Evolutionary conservation across 2,329 filamentous ascomycete species (phyloP), one percentile per base, ranked within the genome.

Genomic region (Phaeophleospora eucalypticola): DNA sequence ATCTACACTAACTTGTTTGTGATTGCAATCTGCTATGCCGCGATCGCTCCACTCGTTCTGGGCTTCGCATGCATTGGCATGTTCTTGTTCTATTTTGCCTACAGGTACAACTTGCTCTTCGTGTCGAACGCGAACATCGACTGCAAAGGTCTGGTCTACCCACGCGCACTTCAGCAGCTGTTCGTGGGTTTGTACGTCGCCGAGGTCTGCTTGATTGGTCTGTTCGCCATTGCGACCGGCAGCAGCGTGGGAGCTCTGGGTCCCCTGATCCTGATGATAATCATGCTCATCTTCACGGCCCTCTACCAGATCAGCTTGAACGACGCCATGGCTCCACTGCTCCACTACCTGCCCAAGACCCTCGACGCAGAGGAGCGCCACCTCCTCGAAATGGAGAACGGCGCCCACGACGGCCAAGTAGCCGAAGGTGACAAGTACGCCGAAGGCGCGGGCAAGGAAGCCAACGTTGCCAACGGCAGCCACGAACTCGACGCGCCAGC

Each of bases 81-180:
- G 49, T 81, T 77, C 17, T 73, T 93, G 35, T 90, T 95, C 68
- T 94, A 95, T 65, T 73, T 91, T 43, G 87, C 89, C 39, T 95
- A 89, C 75, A 81, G 87, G 15, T 95, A 97, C 76, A 94, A 95
- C 64, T 70, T 97, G 45, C 77, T 96, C 41, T 96, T 88, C 66
- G 89, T 95, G 29, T 85, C 83, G 41, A 87, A 94, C 63, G 82
- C 86, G 7, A 72, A 81, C 49, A 83, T 95, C 60, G 89, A 96
- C 64, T 95, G 87, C 32, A 88, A 94, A 62, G 90, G 91, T 14
- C 79, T 91, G 12, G 83, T 88, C 58, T 96, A 95, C 63, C 85
- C 88, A 1, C 84, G 84, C n/a, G 90, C 87, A 1, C 74, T 97
- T 42, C 84, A 94, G 65, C 90, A 96, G 48, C 80, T 94, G 39